Evolutionary conservation across 306 rosid species (phyloP).

Genomic region (Phaseolus lunatus): DNA sequence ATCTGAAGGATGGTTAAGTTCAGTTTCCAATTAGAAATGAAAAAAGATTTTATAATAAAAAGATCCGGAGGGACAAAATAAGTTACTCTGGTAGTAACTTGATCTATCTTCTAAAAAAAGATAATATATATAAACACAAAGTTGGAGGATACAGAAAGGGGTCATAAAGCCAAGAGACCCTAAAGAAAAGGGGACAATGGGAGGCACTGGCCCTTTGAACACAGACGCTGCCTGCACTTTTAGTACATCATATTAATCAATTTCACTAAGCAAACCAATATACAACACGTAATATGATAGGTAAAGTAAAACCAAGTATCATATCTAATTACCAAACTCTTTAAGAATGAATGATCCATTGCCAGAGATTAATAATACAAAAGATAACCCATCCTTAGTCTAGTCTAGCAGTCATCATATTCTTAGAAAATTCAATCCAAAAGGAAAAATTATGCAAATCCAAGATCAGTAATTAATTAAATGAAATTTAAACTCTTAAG

Average conservation of each 20-base stretch:
- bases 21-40: conserved; percentile 37
- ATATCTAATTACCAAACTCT: conserved; percentile 31
- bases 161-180: conserved; percentile 99
- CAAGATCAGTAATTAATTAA: conserved; percentile 3
- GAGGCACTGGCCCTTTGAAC: conserved; percentile 99
- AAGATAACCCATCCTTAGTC: conserved; percentile 15
- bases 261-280: conserved; percentile 24
- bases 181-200: conserved; percentile 90
- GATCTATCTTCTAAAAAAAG: no score
- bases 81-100: no score
- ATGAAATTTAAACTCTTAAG: conserved; percentile 23
- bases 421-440: conserved; percentile 16
- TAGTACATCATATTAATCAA: conserved; percentile 31
- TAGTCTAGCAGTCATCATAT: conserved; percentile 25
- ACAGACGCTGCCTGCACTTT: conserved; percentile 92
- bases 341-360: conserved; percentile 18
- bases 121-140: conserved; percentile 18
- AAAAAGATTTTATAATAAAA: conserved; percentile 16
- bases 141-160: conserved; percentile 89
- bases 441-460: background rate
- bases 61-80: no score
- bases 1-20: conserved; percentile 82
- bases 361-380: conserved; percentile 3
- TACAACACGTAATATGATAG: conserved; percentile 7
- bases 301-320: conserved; percentile 11